Evolutionary conservation across 306 rosid genomes (phyloP).

Genomic region (Vigna unguiculata): DNA sequence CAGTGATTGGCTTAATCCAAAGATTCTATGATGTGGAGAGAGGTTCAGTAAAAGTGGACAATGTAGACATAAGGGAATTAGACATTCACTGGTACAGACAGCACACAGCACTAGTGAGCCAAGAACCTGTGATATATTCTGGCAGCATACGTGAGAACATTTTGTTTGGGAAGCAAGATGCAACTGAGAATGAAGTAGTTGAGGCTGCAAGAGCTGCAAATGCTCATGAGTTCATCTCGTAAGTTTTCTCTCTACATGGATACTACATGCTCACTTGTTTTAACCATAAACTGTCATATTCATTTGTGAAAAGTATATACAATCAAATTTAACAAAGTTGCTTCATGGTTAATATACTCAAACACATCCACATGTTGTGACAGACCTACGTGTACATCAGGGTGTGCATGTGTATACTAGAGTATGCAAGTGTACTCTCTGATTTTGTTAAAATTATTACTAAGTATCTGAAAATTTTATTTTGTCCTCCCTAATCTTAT

Average conservation of each 20-base stretch:
- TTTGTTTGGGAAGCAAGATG: conserved; percentile 79
- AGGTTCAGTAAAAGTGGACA: conserved; percentile 81
- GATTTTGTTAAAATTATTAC: too few relatives aligned
- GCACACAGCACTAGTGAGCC: conserved; percentile 87
- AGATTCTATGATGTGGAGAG: conserved; percentile 83
- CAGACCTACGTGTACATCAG: too few relatives aligned
- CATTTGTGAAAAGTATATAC: neutral
- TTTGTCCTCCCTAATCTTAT: too few relatives aligned
- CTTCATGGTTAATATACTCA: too few relatives aligned
- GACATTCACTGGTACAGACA: conserved; percentile 80
- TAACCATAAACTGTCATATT: neutral
- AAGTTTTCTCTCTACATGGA: conserved; percentile 40
- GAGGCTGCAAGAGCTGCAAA: conserved; percentile 87
- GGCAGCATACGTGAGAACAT: conserved; percentile 81
- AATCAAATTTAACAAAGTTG: too few relatives aligned
- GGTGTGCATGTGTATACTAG: too few relatives aligned
- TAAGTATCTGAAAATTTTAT: too few relatives aligned
- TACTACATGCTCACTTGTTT: neutral
- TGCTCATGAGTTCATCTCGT: conserved; percentile 95
- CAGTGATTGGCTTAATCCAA: conserved; percentile 76
- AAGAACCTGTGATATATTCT: conserved; percentile 85
- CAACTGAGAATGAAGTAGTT: conserved; percentile 75
- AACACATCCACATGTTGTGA: too few relatives aligned
- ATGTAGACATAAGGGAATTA: conserved; percentile 79
- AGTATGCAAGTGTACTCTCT: too few relatives aligned